Evolutionary conservation across 805 yeast genomes (phyloP), one percentile per base, ranked within the genome.

Genomic region (Huiozyma sinensis): DNA sequence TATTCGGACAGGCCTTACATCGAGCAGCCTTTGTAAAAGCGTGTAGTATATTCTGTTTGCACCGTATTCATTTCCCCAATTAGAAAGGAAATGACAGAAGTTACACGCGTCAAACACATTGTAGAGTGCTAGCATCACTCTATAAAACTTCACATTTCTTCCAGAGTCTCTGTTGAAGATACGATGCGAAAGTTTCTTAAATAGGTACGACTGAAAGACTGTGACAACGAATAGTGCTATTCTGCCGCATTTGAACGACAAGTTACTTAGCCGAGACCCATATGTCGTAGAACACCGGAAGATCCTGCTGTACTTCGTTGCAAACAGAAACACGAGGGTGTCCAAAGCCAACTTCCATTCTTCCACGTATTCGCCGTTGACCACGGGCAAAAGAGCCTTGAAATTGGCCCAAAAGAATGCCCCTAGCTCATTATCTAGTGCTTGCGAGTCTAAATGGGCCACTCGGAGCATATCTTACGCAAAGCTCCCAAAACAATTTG

Each of bases 381-480:
- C 24, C 11, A 31, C 3, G 29, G 36, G 40, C 2, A 55, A 5
- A 4, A 43, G 40, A 10, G 43, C 38, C 4, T 50, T 40, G 17
- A 53, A 42, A 7, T 46, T 44, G 7, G 45, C 24, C 52, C 57
- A 52, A 27, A 57, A 44, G 7, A 48, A 31, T 2, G 36, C 33
- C 35, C 44, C 36, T 5, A 58, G 36, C 33, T 57, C 60, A 13
- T 40, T 38, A 33, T 56, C 57, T 27, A 58, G 45, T 12, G 50
- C 47, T 2, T 38, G 28, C 0, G 58, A 49, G 42, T 58, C 63
- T 8, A 56, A 39, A 33, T 54, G 54, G 1, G 55, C 50, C 2
- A 56, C 58, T 10, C 57, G 38, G n/a, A 50, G 41, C 58, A 54
- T 54, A 2, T 36, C 33, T 24, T 33, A 31, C 24, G 4, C 24